Percentiles rank a stretch among this genome's conserved stretches.
These are phyloP conservation scores for Talaromyces rugulosus DNA, from an alignment of 2,329 filamentous ascomycete species.

Conservation along the genomic window DNA sequence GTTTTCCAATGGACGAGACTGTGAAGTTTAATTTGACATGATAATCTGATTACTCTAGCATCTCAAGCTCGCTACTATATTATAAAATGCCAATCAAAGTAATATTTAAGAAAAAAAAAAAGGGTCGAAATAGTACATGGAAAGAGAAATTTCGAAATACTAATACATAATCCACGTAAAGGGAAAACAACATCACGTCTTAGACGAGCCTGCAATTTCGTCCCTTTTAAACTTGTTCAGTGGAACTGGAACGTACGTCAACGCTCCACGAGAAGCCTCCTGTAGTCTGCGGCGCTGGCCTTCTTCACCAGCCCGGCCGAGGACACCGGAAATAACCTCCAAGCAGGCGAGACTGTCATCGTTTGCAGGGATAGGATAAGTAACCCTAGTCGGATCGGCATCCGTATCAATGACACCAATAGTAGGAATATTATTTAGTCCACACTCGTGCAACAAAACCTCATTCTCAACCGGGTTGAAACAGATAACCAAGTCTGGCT, in stretches of 20 bases:
- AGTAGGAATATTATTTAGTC: constrained; percentile 80
- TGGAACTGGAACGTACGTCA: constrained; percentile 49
- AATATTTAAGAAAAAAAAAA: not conserved
- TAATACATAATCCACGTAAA: not conserved
- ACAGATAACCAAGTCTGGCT: constrained; percentile 87
- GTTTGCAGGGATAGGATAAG: constrained; percentile 93
- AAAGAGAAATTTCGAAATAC: not conserved
- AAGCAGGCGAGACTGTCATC: constrained; percentile 88
- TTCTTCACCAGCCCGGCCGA: constrained; percentile 77
- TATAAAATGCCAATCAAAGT: not conserved
- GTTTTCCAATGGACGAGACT: not conserved
- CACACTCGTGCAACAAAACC: constrained; percentile 85
- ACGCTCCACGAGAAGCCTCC: constrained; percentile 57
- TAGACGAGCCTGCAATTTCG: not conserved
- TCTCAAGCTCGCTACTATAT: not conserved
- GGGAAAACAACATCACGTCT: not conserved
- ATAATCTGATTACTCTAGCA: not conserved
- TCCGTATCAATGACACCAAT: constrained; percentile 95
- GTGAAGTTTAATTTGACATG: not conserved
- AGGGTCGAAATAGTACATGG: not conserved
- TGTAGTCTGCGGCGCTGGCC: constrained; percentile 66
- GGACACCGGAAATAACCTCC: constrained; percentile 75
- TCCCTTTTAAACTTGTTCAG: constrained; percentile 16
- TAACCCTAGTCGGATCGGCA: constrained; percentile 86
- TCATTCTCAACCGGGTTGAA: constrained; percentile 93